phyloP scores from a whole-genome alignment of 768 basidiomycete genomes.

The Boletus pseudopeckii region DNA sequence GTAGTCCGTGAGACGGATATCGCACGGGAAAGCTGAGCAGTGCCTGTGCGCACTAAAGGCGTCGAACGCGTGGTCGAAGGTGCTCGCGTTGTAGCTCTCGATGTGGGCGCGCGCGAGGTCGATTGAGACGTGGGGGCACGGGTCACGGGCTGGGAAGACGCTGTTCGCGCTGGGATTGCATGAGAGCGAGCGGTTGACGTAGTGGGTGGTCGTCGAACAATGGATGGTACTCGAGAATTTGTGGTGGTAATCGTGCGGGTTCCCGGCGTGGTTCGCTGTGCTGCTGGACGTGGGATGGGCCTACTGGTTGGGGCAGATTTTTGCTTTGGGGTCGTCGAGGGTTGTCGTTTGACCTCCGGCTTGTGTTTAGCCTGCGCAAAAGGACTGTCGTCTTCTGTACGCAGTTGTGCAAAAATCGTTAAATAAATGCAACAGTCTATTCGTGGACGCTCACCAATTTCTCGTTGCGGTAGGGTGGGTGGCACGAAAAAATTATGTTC shows the following conservation, averaged over 20 bases:
- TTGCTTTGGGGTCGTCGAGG: not conserved
- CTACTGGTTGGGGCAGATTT: not conserved
- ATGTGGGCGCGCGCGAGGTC: slow-evolving; percentile 10
- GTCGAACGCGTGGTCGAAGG: slow-evolving; percentile 15
- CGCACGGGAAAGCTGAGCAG: slow-evolving; percentile 6
- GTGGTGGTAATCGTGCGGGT: not conserved
- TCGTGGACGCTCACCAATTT: slow-evolving; percentile 22
- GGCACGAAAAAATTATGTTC: slow-evolving; percentile 23
- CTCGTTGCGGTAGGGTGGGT: slow-evolving; percentile 15
- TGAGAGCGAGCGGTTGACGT: slow-evolving; percentile 9
- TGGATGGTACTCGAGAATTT: slow-evolving; percentile 10
- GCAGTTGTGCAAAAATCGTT: not conserved
- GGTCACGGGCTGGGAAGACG: slow-evolving; percentile 21
- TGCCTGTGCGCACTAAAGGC: slow-evolving; percentile 11
- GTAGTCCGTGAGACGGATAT: slow-evolving; percentile 6
- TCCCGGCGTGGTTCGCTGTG: slow-evolving; percentile 3
- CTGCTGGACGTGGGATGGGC: slow-evolving; percentile 4
- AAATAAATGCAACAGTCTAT: not conserved
- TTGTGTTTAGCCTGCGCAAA: slow-evolving; percentile 18
- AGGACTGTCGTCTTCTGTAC: slow-evolving; percentile 29
- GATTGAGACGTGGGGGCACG: slow-evolving; percentile 26
- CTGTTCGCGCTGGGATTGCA: not conserved
- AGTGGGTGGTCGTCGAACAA: slow-evolving; percentile 7
- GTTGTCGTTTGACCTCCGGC: slow-evolving; percentile 8
- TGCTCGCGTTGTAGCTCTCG: slow-evolving; percentile 20